These are phyloP conservation scores for Apiospora arundinis DNA, from an alignment of 2,329 filamentous ascomycete genomes.

Conservation along the genomic window DNA sequence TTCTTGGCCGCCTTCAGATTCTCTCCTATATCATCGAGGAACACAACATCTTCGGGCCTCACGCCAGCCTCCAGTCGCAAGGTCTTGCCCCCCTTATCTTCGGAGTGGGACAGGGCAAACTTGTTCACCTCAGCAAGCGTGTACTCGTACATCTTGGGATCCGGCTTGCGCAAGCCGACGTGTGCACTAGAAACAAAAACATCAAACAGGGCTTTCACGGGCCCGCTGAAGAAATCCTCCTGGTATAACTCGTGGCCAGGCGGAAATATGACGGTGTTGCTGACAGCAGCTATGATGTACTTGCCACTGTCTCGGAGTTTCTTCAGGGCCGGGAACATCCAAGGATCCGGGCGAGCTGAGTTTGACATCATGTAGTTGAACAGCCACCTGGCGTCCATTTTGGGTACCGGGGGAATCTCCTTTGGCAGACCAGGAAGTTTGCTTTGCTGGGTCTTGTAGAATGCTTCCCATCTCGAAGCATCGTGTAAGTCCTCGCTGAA, in stretches of 20 bases:
- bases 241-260: slow-evolving; percentile 71
- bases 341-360: slow-evolving; percentile 75
- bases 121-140: slow-evolving; percentile 72
- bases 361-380: slow-evolving; percentile 92
- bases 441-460: slow-evolving; percentile 53
- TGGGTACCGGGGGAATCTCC: slow-evolving; percentile 67
- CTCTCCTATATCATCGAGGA: slow-evolving; percentile 93
- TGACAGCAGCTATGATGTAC: slow-evolving; percentile 81
- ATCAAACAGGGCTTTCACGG: slow-evolving; percentile 76
- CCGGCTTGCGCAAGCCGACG: slow-evolving; percentile 86
- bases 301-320: slow-evolving; percentile 67
- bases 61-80: slow-evolving; percentile 60
- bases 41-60: slow-evolving; percentile 73
- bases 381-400: slow-evolving; percentile 77
- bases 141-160: slow-evolving; percentile 79
- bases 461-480: slow-evolving; percentile 72
- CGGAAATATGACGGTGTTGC: slow-evolving; percentile 90
- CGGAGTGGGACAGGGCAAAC: slow-evolving; percentile 60
- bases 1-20: slow-evolving; percentile 83
- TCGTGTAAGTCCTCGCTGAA: slow-evolving; percentile 79
- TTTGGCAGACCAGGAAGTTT: slow-evolving; percentile 48
- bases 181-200: slow-evolving; percentile 88
- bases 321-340: slow-evolving; percentile 84
- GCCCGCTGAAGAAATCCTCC: slow-evolving; percentile 57
- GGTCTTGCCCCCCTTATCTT: slow-evolving; percentile 44